Percentiles rank a stretch among this genome's conserved stretches.
phyloP scores from a whole-genome alignment of 192 early-diverging fungal genomes.

The Gamsiella multidivaricata region DNA sequence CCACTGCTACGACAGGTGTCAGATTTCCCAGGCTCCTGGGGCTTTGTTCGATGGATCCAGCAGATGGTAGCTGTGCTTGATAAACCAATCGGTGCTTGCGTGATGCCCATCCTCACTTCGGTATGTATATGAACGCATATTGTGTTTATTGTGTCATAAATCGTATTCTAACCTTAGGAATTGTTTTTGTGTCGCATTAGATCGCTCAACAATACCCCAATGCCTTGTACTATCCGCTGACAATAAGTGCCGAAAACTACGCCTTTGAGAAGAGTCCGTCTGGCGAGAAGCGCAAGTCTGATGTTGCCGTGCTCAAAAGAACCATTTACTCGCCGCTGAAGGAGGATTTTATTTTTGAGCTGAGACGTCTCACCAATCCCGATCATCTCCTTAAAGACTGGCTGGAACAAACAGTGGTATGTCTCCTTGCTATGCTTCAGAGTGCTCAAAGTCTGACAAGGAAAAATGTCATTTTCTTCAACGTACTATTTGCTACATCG shows the following conservation, averaged over 20 bases:
- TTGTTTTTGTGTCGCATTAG: conserved; percentile 28
- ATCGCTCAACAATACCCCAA: conserved; percentile 72
- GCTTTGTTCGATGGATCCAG: conserved; percentile 80
- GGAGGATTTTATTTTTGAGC: conserved; percentile 70
- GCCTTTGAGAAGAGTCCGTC: conserved; percentile 50
- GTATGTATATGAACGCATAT: too few species aligned
- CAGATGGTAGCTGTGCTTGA: conserved; percentile 80
- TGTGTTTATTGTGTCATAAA: too few species aligned
- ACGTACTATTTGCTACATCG: neutral
- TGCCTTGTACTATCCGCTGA: conserved; percentile 75
- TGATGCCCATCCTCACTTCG: conserved; percentile 61
- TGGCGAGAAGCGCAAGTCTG: conserved; percentile 41
- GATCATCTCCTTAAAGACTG: conserved; percentile 78
- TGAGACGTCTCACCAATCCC: conserved; percentile 74
- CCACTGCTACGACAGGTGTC: conserved; percentile 30
- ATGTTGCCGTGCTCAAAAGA: conserved; percentile 51
- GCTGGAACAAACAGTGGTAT: conserved; percentile 63
- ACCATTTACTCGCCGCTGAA: conserved; percentile 58
- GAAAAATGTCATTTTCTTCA: neutral
- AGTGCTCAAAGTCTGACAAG: neutral
- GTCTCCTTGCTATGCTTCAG: neutral
- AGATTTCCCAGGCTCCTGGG: conserved; percentile 64
- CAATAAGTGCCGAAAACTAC: conserved; percentile 79
- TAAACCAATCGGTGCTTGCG: conserved; percentile 58
- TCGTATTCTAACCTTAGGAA: neutral